Evolutionary conservation across 2,329 filamentous ascomycete species (phyloP).

Genomic region (Talaromyces sp.): DNA sequence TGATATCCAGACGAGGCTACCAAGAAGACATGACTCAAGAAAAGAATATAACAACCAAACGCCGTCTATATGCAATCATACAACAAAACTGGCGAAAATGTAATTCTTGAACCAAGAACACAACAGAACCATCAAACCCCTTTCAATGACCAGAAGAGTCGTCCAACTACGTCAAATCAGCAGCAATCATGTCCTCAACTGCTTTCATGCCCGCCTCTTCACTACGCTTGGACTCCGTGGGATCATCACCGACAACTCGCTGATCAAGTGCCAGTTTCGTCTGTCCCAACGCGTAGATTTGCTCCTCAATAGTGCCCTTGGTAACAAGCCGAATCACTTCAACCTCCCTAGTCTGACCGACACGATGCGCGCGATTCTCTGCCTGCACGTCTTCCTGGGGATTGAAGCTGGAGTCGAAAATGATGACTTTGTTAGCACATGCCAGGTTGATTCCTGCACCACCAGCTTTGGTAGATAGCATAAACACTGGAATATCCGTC

Average conservation of each 20-base stretch:
- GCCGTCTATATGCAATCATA: slow-evolving; percentile 7
- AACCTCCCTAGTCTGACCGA: slow-evolving; percentile 84
- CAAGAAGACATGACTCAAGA: background rate
- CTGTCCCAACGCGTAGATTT: slow-evolving; percentile 84
- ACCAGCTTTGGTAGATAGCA: slow-evolving; percentile 87
- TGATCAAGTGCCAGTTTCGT: slow-evolving; percentile 89
- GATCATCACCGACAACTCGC: slow-evolving; percentile 57
- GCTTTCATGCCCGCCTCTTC: slow-evolving; percentile 48
- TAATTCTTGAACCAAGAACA: background rate
- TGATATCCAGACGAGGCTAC: background rate
- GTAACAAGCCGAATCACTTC: slow-evolving; percentile 85
- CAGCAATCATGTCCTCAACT: slow-evolving; percentile 47
- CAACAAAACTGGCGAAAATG: background rate
- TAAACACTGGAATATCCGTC: slow-evolving; percentile 75
- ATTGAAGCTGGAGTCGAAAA: slow-evolving; percentile 96
- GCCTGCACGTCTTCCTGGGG: slow-evolving; percentile 98
- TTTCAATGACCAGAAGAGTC: background rate
- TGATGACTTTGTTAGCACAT: slow-evolving; percentile 93
- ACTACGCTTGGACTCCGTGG: slow-evolving; percentile 47
- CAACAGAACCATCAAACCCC: background rate
- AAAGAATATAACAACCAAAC: background rate
- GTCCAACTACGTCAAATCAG: slow-evolving; percentile 28
- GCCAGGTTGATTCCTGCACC: slow-evolving; percentile 97
- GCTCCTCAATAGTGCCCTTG: slow-evolving; percentile 78
- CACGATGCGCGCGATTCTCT: slow-evolving; percentile 91